phyloP scores from a whole-genome alignment of 495 filamentous ascomycete genomes.

The Thozetella sp. region DNA sequence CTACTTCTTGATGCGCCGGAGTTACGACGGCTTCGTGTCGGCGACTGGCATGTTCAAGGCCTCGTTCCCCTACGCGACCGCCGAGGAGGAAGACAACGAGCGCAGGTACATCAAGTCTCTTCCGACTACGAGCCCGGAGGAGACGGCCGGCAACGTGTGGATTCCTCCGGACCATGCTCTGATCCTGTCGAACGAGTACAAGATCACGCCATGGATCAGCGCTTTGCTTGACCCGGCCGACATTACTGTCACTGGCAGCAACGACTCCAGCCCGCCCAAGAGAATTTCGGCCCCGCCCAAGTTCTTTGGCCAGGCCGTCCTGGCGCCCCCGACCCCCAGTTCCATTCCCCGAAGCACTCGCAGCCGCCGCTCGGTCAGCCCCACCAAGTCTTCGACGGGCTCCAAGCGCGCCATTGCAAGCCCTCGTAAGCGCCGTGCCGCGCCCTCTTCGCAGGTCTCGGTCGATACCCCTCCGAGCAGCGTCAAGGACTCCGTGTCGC shows the following conservation, averaged over 20 bases:
- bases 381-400: conserved; percentile 46
- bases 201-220: conserved; percentile 82
- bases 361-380: conserved; percentile 54
- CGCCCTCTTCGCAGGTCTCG: conserved; percentile 44
- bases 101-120: conserved; percentile 84
- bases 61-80: conserved; percentile 89
- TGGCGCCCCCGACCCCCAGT: conserved; percentile 43
- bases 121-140: conserved; percentile 77
- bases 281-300: conserved; percentile 72
- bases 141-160: conserved; percentile 97
- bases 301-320: conserved; percentile 44
- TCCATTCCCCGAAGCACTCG: conserved; percentile 44
- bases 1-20: conserved; percentile 97
- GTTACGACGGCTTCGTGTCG: conserved; percentile 90
- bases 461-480: conserved; percentile 29
- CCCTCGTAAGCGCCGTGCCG: conserved; percentile 74
- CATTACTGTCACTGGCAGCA: conserved; percentile 43
- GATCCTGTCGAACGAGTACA: conserved; percentile 77
- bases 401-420: conserved; percentile 47
- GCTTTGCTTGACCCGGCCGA: conserved; percentile 84
- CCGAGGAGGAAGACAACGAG: conserved; percentile 82
- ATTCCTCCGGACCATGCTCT: conserved; percentile 84
- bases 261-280: conserved; percentile 56
- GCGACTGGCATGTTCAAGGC: conserved; percentile 99
- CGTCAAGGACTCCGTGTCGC: conserved; percentile 29